Base-by-base conservation (phyloP, 768 basidiomycete genomes). In the Pholiota molesta region DNA sequence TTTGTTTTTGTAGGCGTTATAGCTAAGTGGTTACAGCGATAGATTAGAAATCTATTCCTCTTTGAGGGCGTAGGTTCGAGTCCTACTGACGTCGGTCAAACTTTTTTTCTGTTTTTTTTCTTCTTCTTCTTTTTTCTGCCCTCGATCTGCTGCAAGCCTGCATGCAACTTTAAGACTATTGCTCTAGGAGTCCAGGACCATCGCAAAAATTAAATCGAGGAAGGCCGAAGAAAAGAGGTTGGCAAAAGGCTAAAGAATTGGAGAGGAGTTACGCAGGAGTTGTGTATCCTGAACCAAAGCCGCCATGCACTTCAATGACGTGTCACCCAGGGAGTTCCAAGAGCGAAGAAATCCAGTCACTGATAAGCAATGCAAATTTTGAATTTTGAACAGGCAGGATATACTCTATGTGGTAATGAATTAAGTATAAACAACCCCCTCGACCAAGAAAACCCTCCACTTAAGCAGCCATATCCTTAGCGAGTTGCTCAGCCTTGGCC, bases 401-500 rank as follows among this genome's bases (percentile, higher is more conserved):
- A 66, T 66, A 66, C 57, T 66, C 60, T 66, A 67, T 56, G 54
- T 55, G 55, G 21, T 44, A 57, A 35, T n/a, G 52, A 53, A 62
- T 66, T 67, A 68, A 67, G 65, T 66, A 64, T 58, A 62, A 55
- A 64, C 59, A 49, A 62, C 53, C 51, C 42, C 57, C 47, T 59
- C 61, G 40, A 49, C 60, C 40, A 60, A 33, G 35, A 57, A 47
- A 65, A 40, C 57, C 56, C 52, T 67, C 73, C 14, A 37, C 35
- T 37, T 83, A 84, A 66, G 78, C 78, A 65, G 85, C 85, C 83
- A 96, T 94, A 72, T 98, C 96, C 86, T 97, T 97, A 61, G 95
- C 92, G 68, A 97, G 88, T 77, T 96, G 91, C 79, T 96, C 96
- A 66, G 97, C 97, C 89, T 99, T 99, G 67, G 85, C 78, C 84